Base-by-base conservation (phyloP, 2,329 filamentous ascomycete genomes). In the Plenodomus tracheiphilus region DNA sequence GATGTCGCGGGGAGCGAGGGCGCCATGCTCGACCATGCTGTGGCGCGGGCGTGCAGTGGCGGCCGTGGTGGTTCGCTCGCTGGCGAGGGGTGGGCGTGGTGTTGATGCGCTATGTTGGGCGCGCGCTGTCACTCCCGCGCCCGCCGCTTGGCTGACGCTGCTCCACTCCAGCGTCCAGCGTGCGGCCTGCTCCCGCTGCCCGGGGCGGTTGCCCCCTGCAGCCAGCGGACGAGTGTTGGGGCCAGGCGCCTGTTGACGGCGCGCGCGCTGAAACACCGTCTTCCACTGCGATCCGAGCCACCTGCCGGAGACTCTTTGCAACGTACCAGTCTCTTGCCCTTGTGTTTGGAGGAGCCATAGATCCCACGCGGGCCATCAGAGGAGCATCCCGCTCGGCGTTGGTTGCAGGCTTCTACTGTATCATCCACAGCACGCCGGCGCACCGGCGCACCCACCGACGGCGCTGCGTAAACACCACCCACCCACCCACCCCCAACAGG, bases 1-100 rank as follows among this genome's bases (percentile, higher is more conserved):
- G 66, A 74, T 57, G 56, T 73, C 66, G 49, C 41, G 53, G 20
- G 47, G 39, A 9, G 54, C 47, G 46, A 47, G 51, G 39, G 58
- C 46, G 59, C 58, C 64, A 55, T 63, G 51, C 36, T 59, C 60
- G 25, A 41, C 19, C 56, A 61, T 62, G 58, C 22, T 56, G 46
- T 43, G 20, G 37, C 28, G 28, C 28, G 28, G 28, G 28, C 28
- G 19, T 41, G 17, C 16, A 21, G 44, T 39, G 45, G 28, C 11
- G 13, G 28, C 10, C 22, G 22, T 25, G 6, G 22, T 25, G 22
- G 22, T n/a, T n/a, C n/a, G n/a, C n/a, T n/a, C n/a, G n/a, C n/a
- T 50, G 47, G 36, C 13, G 32, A 6, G 16, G 6, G 22, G 22
- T 25, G 10, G 22, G 5, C 5, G 22, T 25, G 22, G 22, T 25